Conservation (phyloP, 1,139 yeast genomes). For the Kazachstania sp. region DNA sequence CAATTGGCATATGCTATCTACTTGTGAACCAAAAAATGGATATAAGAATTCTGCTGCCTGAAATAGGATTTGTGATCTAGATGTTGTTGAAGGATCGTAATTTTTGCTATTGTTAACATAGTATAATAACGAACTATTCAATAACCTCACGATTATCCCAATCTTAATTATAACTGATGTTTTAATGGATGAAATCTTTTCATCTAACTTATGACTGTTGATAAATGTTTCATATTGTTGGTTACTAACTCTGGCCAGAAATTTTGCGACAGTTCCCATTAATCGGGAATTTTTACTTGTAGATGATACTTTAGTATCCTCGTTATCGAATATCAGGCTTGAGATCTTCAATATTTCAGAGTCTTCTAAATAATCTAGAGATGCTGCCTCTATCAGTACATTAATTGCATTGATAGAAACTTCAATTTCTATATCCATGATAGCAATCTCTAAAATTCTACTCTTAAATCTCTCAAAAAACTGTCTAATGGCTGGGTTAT, state of each 20-base stretch:
- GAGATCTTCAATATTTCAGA: slow-evolving; percentile 40
- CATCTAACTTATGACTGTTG: slow-evolving; percentile 31
- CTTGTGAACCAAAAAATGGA: slow-evolving; percentile 20
- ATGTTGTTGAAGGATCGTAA: slow-evolving; percentile 7
- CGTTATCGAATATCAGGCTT: slow-evolving; percentile 40
- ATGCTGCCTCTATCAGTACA: slow-evolving; percentile 48
- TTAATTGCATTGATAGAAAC: slow-evolving; percentile 48
- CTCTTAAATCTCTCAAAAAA: slow-evolving; percentile 63
- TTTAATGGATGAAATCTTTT: slow-evolving; percentile 28
- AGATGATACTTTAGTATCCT: slow-evolving; percentile 28
- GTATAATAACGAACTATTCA: slow-evolving; percentile 32
- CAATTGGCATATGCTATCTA: slow-evolving; percentile 21
- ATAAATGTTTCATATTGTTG: slow-evolving; percentile 33
- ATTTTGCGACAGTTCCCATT: slow-evolving; percentile 37
- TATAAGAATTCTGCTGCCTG: slow-evolving; percentile 30
- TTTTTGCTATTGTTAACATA: slow-evolving; percentile 15
- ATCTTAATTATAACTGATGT: slow-evolving; percentile 34
- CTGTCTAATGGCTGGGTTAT: slow-evolving; percentile 47
- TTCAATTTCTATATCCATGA: slow-evolving; percentile 42
- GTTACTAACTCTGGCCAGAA: slow-evolving; percentile 35
- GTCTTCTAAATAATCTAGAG: slow-evolving; percentile 55
- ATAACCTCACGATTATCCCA: slow-evolving; percentile 33
- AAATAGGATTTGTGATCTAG: slow-evolving; percentile 15
- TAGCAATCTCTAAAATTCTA: slow-evolving; percentile 56
- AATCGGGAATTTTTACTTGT: slow-evolving; percentile 30